Evolutionary conservation across 345 rosid species (phyloP).

Genomic region (Trapa bicornis): DNA sequence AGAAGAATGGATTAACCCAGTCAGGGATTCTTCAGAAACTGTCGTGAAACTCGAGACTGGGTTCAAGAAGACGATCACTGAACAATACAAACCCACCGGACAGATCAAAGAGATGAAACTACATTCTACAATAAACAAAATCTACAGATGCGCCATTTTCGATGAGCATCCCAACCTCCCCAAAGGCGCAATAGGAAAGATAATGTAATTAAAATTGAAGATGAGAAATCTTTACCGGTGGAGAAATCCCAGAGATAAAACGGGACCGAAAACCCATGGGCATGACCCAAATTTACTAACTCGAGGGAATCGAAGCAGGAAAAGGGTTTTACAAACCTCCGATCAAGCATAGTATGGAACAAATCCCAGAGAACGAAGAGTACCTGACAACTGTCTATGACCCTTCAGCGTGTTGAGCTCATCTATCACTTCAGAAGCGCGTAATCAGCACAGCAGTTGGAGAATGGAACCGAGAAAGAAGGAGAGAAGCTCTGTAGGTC

Average conservation of each 20-base stretch:
- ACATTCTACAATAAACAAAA: neutral
- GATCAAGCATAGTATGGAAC: neutral
- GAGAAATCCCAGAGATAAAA: neutral
- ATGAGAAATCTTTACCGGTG: neutral
- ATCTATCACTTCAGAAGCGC: slow-evolving; percentile 1
- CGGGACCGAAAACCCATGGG: neutral
- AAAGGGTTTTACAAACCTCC: neutral
- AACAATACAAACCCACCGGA: neutral
- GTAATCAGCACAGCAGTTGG: neutral
- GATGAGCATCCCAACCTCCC: neutral
- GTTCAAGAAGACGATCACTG: neutral
- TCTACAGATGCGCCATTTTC: neutral
- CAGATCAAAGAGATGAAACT: too few relatives aligned
- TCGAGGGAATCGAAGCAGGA: neutral
- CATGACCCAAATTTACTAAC: neutral
- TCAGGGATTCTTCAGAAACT: neutral
- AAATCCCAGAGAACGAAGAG: neutral
- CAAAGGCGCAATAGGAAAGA: neutral
- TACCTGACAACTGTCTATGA: neutral
- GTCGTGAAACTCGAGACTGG: neutral
- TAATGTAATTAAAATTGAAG: too few relatives aligned
- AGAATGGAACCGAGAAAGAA: slow-evolving; percentile 8
- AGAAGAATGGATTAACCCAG: neutral
- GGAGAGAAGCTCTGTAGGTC: neutral
- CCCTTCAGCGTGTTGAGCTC: neutral